Percentiles rank a stretch among this genome's conserved stretches.
Conservation (phyloP, 2,329 filamentous ascomycete genomes). For the Colletotrichum sp. region DNA sequence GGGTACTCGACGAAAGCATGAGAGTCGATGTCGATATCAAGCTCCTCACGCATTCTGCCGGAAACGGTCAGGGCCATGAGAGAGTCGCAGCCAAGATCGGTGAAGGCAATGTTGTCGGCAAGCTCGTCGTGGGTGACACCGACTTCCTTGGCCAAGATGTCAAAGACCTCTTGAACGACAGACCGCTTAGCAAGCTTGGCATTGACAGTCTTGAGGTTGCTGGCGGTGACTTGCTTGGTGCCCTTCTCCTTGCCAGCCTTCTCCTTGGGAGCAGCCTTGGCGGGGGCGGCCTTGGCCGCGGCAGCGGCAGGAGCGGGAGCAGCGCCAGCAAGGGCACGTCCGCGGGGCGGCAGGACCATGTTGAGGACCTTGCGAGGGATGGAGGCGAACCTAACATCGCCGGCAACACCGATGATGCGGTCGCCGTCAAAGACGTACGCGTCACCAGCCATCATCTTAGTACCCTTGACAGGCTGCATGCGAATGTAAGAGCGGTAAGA, state of each 20-base stretch:
- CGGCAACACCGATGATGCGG: conserved; percentile 49
- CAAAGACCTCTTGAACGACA: conserved; percentile 50
- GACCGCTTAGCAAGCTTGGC: conserved; percentile 51
- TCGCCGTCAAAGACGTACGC: conserved; percentile 61
- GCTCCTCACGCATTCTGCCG: conserved; percentile 61
- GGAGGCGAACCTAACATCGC: conserved; percentile 69
- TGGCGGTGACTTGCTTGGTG: conserved; percentile 45
- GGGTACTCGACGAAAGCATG: conserved; percentile 60
- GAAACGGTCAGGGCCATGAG: conserved; percentile 65
- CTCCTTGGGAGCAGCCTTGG: conserved; percentile 35
- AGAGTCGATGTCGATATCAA: conserved; percentile 59
- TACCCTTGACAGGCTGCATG: conserved; percentile 59
- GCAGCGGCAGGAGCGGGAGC: conserved; percentile 38
- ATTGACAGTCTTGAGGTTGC: conserved; percentile 54
- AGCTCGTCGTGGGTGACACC: conserved; percentile 60
- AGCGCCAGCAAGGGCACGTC: conserved; percentile 44
- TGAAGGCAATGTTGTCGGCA: conserved; percentile 60
- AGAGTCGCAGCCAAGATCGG: conserved; percentile 65
- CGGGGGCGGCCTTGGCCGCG: conserved; percentile 36
- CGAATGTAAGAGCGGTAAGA: conserved; percentile 61
- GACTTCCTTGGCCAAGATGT: conserved; percentile 61
- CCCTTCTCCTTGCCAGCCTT: conserved; percentile 45
- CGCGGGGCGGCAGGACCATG: conserved; percentile 68
- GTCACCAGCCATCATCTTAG: conserved; percentile 58
- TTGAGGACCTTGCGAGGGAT: conserved; percentile 71